Conservation (phyloP, 108 stramenopile species). For the Cyclotella sp. region DNA sequence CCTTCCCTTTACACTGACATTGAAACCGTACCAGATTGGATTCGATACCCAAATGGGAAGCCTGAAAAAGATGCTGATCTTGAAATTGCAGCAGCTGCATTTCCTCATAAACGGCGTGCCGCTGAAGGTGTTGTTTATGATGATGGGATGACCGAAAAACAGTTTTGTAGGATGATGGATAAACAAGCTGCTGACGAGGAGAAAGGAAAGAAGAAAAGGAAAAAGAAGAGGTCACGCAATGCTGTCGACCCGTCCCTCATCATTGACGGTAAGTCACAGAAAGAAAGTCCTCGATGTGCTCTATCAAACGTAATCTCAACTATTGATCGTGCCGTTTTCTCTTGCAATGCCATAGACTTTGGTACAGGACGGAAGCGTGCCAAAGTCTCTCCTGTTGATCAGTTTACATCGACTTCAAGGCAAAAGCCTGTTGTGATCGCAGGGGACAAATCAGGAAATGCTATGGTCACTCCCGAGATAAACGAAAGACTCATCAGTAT, state of each 20-base stretch:
- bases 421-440: conserved; percentile 10
- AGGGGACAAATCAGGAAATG: conserved; percentile 33
- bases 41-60: conserved; percentile 60
- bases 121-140: conserved; percentile 80
- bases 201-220: conserved; percentile 49
- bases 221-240: conserved; percentile 53
- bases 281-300: too few relatives aligned
- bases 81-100: conserved; percentile 26
- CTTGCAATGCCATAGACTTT: conserved; percentile 3
- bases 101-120: conserved; percentile 68
- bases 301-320: too few relatives aligned
- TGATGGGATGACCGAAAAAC: conserved; percentile 94
- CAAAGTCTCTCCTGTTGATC: conserved; percentile 29
- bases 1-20: conserved; percentile 59
- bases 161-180: conserved; percentile 91
- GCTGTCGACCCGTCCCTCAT: conserved; percentile 52
- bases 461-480: conserved; percentile 57
- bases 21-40: conserved; percentile 86
- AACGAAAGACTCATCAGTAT: conserved; percentile 82
- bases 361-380: conserved; percentile 32
- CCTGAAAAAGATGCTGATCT: conserved; percentile 44
- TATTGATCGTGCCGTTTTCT: too few relatives aligned
- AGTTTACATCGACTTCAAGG: conserved; percentile 21
- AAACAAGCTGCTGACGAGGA: conserved; percentile 71
- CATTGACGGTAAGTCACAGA: conserved; percentile 3